phyloP scores from a whole-genome alignment of 1,284 basidiomycete species.

The Cryptococcus hybrid region DNA sequence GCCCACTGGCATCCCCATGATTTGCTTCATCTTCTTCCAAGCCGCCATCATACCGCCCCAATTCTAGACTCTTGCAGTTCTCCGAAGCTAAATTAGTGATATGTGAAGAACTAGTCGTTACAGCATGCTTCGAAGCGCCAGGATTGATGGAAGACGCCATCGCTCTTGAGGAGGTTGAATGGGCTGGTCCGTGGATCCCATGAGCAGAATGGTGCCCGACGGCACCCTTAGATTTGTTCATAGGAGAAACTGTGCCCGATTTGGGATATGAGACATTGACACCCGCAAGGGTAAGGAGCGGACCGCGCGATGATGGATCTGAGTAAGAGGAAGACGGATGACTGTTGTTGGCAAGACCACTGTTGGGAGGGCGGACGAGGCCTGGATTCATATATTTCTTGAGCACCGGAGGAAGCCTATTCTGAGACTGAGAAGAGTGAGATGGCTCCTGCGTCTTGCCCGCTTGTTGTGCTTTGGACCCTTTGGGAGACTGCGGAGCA shows the following conservation, averaged over 20 bases:
- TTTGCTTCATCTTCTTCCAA: constrained; percentile 70
- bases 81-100: background rate
- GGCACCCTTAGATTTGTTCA: constrained; percentile 17
- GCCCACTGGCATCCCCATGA: constrained; percentile 58
- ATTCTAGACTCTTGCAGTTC: constrained; percentile 55
- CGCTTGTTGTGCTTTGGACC: constrained; percentile 4
- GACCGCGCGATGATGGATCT: constrained; percentile 25
- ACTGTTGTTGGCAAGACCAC: constrained; percentile 25
- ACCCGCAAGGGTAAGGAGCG: constrained; percentile 44
- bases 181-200: constrained; percentile 47
- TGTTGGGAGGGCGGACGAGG: constrained; percentile 40
- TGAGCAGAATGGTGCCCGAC: constrained; percentile 41
- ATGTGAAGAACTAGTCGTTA: constrained; percentile 1
- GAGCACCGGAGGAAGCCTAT: constrained; percentile 44
- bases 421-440: constrained; percentile 6
- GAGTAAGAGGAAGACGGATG: constrained; percentile 8
- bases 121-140: constrained; percentile 7
- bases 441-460: constrained; percentile 2
- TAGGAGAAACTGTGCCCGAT: constrained; percentile 12
- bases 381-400: constrained; percentile 51
- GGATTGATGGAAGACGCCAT: constrained; percentile 26
- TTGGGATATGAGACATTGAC: constrained; percentile 28
- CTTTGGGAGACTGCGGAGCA: constrained; percentile 8
- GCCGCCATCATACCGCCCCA: constrained; percentile 82
- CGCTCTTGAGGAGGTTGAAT: constrained; percentile 39